A percentile compares a stretch with the other conserved stretches of the same genome.
These are phyloP conservation scores for Monilinia fructicola DNA, from an alignment of 2,329 filamentous ascomycete species.

Conservation along the genomic window DNA sequence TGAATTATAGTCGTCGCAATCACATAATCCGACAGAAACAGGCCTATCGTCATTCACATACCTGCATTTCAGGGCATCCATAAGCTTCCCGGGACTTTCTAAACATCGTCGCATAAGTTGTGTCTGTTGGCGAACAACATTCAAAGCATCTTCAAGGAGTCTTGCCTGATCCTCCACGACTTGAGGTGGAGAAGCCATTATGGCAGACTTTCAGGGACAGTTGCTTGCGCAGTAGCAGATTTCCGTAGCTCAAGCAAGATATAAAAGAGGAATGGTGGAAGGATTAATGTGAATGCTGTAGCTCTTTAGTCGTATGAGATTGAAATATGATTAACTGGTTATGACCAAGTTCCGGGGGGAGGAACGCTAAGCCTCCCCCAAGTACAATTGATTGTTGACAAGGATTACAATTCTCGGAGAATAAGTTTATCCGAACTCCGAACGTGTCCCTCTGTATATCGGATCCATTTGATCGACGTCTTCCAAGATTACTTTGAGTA, in stretches of 20 bases:
- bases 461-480: not conserved
- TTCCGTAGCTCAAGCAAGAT: slow-evolving; percentile 31
- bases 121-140: slow-evolving; percentile 95
- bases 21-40: not conserved
- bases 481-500: no score
- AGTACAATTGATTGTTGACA: slow-evolving; percentile 8
- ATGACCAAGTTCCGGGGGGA: slow-evolving; percentile 21
- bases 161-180: slow-evolving; percentile 80
- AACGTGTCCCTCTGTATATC: no score
- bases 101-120: slow-evolving; percentile 96
- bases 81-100: slow-evolving; percentile 95
- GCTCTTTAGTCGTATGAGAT: slow-evolving; percentile 13
- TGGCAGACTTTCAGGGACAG: slow-evolving; percentile 28
- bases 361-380: slow-evolving; percentile 22
- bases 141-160: slow-evolving; percentile 94
- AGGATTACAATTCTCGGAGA: not conserved
- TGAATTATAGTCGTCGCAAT: slow-evolving; percentile 9
- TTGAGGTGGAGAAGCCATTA: slow-evolving; percentile 54
- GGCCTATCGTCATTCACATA: slow-evolving; percentile 49
- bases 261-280: not conserved
- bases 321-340: slow-evolving; percentile 12
- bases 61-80: slow-evolving; percentile 99
- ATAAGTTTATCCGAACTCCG: slow-evolving; percentile 1
- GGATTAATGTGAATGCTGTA: slow-evolving; percentile 7
- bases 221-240: slow-evolving; percentile 33